These are phyloP conservation scores for Hypoxylon sp. DNA, from an alignment of 2,329 filamentous ascomycete genomes.

Conservation along the genomic window DNA sequence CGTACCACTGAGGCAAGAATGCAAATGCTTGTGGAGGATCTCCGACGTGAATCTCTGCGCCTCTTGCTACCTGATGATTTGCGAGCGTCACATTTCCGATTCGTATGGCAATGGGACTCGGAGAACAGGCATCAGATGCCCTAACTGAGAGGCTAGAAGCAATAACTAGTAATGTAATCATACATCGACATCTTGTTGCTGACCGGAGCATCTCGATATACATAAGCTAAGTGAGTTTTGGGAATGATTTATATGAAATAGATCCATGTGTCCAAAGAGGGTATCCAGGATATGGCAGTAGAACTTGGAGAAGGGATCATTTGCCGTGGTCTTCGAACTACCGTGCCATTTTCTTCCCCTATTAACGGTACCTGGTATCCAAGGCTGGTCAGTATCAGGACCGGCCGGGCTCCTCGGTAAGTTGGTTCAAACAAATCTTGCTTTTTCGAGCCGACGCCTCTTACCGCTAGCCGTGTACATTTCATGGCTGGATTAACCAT, in stretches of 20 bases:
- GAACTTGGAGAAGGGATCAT: background rate
- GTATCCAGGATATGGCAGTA: background rate
- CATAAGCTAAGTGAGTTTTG: background rate
- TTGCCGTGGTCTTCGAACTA: background rate
- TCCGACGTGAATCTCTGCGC: slow-evolving; percentile 28
- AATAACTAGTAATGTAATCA: background rate
- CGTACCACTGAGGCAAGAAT: slow-evolving; percentile 37
- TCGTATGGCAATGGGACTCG: slow-evolving; percentile 28
- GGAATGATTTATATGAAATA: background rate
- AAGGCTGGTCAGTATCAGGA: background rate
- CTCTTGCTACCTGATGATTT: slow-evolving; percentile 32
- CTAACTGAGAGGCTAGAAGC: background rate
- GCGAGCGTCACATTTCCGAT: slow-evolving; percentile 32
- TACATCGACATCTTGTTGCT: background rate
- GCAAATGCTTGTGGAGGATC: slow-evolving; percentile 32
- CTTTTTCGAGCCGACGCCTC: background rate
- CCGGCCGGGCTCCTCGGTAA: background rate
- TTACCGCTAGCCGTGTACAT: background rate
- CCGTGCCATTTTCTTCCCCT: background rate
- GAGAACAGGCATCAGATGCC: slow-evolving; percentile 22
- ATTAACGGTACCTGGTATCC: background rate
- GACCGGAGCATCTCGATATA: background rate
- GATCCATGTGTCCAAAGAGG: background rate
- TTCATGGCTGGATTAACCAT: background rate
- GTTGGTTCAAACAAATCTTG: background rate